Evolutionary conservation across 768 basidiomycete genomes (phyloP).

Genomic region (Russula dissimulans): DNA sequence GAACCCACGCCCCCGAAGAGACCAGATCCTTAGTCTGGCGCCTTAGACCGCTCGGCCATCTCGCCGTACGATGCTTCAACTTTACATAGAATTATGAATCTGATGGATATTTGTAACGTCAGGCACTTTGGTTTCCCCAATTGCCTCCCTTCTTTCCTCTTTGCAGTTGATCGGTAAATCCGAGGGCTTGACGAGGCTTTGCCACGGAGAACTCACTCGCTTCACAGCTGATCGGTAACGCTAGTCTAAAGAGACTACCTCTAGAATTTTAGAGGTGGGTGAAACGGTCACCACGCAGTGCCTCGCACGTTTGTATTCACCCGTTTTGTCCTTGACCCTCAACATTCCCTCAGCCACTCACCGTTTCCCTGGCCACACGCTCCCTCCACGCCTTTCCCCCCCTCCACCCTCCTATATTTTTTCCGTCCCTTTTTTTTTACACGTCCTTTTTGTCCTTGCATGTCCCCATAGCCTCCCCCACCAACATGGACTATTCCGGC

Average conservation of each 20-base stretch:
- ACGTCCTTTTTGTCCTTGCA: not conserved
- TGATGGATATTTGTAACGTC: too few species aligned
- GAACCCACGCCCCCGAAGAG: slow-evolving; percentile 43
- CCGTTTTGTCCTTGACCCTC: too few species aligned
- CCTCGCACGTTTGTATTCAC: too few species aligned
- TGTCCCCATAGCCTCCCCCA: slow-evolving; percentile 1
- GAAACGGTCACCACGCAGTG: too few species aligned
- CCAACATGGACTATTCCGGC: slow-evolving; percentile 27
- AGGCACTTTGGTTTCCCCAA: too few species aligned
- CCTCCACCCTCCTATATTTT: slow-evolving; percentile 36
- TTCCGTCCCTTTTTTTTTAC: not conserved
- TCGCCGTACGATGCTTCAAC: slow-evolving; percentile 23
- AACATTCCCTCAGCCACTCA: not conserved
- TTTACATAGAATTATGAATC: not conserved
- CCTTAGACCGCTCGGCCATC: slow-evolving; percentile 89
- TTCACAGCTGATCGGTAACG: too few species aligned
- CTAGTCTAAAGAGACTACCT: too few species aligned
- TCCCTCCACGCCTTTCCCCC: slow-evolving; percentile 12
- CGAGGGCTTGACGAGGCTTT: too few species aligned
- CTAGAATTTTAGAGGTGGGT: too few species aligned
- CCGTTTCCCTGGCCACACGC: slow-evolving; percentile 11
- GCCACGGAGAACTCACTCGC: too few species aligned
- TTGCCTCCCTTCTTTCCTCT: too few species aligned
- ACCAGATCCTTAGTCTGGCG: slow-evolving; percentile 69
- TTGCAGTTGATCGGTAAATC: too few species aligned